phyloP scores from a whole-genome alignment of 192 early-diverging fungal genomes.

The Martensiomyces pterosporus region DNA sequence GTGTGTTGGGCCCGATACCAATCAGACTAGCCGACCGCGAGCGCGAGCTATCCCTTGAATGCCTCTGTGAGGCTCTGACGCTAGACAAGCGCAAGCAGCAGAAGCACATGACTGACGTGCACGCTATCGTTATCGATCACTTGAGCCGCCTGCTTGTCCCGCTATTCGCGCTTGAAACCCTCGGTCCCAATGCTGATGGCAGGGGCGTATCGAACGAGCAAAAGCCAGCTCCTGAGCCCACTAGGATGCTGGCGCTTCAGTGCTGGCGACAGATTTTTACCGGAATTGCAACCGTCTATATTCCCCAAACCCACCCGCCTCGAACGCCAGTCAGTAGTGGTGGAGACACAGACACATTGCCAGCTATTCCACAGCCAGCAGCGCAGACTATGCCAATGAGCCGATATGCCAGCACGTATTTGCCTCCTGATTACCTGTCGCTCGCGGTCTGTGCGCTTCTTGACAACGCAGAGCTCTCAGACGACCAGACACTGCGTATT shows the following conservation, averaged over 20 bases:
- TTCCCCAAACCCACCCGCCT: slow-evolving; percentile 12
- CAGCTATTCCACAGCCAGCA: neutral
- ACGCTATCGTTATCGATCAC: slow-evolving; percentile 31
- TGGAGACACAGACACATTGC: too few species aligned
- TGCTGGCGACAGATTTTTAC: slow-evolving; percentile 24
- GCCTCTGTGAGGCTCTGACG: slow-evolving; percentile 13
- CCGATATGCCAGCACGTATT: slow-evolving; percentile 6
- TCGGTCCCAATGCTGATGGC: too few species aligned
- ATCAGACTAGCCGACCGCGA: slow-evolving; percentile 20
- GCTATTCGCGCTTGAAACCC: slow-evolving; percentile 9
- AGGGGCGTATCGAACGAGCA: too few species aligned
- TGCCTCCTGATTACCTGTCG: slow-evolving; percentile 29
- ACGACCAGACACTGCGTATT: slow-evolving; percentile 7
- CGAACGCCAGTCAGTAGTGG: neutral
- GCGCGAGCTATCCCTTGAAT: slow-evolving; percentile 20
- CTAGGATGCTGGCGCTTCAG: slow-evolving; percentile 19
- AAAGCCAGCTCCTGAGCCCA: slow-evolving; percentile 4
- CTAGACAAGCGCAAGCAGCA: slow-evolving; percentile 3
- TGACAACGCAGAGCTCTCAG: slow-evolving; percentile 28
- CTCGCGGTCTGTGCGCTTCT: slow-evolving; percentile 27
- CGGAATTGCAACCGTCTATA: slow-evolving; percentile 8
- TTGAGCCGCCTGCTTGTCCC: slow-evolving; percentile 20
- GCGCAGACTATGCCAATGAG: slow-evolving; percentile 3
- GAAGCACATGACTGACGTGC: slow-evolving; percentile 12
- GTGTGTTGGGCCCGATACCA: slow-evolving; percentile 12